phyloP scores from a whole-genome alignment of 371 early-diverging fungal genomes.

The Zychaea mexicana region DNA sequence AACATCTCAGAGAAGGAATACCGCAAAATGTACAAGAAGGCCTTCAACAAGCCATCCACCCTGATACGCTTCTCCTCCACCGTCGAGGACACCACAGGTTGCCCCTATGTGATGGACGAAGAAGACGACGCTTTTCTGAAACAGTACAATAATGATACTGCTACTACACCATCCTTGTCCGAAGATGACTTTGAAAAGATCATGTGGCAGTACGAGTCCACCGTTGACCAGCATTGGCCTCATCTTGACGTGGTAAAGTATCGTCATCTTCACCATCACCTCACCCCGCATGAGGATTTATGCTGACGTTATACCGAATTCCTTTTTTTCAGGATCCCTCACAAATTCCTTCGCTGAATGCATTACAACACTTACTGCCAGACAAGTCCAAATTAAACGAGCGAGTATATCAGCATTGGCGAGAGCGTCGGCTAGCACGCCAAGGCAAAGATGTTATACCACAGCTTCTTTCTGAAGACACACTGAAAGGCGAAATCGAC shows the following conservation, averaged over 20 bases:
- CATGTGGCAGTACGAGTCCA: constrained; percentile 78
- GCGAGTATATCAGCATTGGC: constrained; percentile 40
- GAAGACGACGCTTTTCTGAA: constrained; percentile 78
- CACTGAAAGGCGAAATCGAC: constrained; percentile 75
- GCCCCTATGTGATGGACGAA: constrained; percentile 89
- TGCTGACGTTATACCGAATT: too few relatives aligned
- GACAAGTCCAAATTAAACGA: constrained; percentile 19
- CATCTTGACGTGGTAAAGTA: constrained; percentile 56
- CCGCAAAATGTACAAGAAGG: constrained; percentile 65
- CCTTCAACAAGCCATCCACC: constrained; percentile 72
- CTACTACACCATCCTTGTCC: constrained; percentile 33
- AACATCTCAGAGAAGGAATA: constrained; percentile 62
- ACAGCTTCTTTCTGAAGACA: constrained; percentile 64
- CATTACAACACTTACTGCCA: constrained; percentile 33
- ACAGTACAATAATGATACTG: constrained; percentile 47
- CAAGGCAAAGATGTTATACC: constrained; percentile 65
- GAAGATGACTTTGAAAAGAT: constrained; percentile 82
- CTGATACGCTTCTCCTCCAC: constrained; percentile 84
- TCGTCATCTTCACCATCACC: too few relatives aligned
- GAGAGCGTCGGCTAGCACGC: constrained; percentile 31
- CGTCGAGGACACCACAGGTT: constrained; percentile 87
- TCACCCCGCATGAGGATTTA: too few relatives aligned
- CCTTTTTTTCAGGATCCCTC: constrained; percentile 40
- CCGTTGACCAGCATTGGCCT: constrained; percentile 55
- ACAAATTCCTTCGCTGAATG: constrained; percentile 46